A percentile compares a stretch with the other conserved stretches of the same genome.
These are phyloP conservation scores for Sabuloglossum arenarium DNA, from an alignment of 495 filamentous ascomycete genomes.

Conservation along the genomic window DNA sequence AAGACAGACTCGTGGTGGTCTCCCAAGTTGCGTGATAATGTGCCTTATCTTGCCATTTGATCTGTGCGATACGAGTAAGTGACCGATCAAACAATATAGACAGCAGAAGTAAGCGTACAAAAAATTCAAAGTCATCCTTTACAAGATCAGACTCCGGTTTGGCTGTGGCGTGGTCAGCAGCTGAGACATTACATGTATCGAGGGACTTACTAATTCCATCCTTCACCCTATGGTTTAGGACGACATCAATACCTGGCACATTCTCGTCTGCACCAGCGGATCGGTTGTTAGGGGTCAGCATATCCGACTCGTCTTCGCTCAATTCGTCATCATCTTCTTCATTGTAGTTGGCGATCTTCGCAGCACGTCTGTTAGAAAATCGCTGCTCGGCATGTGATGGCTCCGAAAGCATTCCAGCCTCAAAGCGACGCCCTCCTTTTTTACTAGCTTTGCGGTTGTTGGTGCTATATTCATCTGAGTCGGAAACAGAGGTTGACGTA, in stretches of 20 bases:
- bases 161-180: neutral
- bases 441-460: constrained; percentile 45
- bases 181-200: neutral
- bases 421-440: constrained; percentile 38
- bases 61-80: constrained; percentile 18
- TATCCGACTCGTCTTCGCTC: constrained; percentile 53
- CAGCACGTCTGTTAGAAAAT: constrained; percentile 76
- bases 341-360: constrained; percentile 70
- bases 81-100: neutral
- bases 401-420: constrained; percentile 25
- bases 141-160: neutral
- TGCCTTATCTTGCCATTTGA: constrained; percentile 94
- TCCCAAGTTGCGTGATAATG: constrained; percentile 96
- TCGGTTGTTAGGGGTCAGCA: constrained; percentile 41
- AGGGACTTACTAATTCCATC: constrained; percentile 34
- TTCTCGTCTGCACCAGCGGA: constrained; percentile 39
- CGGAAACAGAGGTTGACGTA: constrained; percentile 34
- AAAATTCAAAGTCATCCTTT: constrained; percentile 77
- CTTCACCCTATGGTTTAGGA: constrained; percentile 66
- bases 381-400: constrained; percentile 52
- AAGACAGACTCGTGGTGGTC: constrained; percentile 41
- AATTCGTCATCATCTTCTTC: constrained; percentile 64
- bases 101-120: constrained; percentile 20
- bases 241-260: constrained; percentile 64
- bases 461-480: constrained; percentile 56